These are phyloP conservation scores for Alternaria longipes DNA, from an alignment of 2,329 filamentous ascomycete species.

Conservation along the genomic window DNA sequence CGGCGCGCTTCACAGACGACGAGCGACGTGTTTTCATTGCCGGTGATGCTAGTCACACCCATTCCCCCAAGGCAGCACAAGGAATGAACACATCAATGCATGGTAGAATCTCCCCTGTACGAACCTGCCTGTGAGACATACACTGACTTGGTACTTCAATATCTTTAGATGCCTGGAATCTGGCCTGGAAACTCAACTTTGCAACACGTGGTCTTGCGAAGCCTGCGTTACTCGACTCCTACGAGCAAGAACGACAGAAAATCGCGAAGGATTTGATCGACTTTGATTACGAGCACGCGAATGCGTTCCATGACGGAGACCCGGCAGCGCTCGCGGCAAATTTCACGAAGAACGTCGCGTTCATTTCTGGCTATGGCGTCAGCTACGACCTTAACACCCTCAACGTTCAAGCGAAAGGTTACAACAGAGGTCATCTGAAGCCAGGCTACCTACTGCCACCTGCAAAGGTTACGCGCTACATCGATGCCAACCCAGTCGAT, in stretches of 20 bases:
- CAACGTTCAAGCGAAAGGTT: conserved; percentile 65
- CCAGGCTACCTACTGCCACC: conserved; percentile 66
- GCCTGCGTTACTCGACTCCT: conserved; percentile 50
- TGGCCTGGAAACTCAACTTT: conserved; percentile 57
- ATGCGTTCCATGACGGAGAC: conserved; percentile 68
- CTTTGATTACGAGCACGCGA: conserved; percentile 60
- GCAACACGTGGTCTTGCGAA: conserved; percentile 51
- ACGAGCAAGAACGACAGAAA: conserved; percentile 54
- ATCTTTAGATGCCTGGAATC: conserved; percentile 49
- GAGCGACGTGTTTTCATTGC: conserved; percentile 58
- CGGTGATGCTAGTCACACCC: conserved; percentile 58
- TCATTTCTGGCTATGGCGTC: conserved; percentile 77
- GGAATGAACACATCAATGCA: conserved; percentile 59
- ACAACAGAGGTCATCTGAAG: conserved; percentile 57
- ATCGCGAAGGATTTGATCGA: conserved; percentile 56
- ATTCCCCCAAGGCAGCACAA: conserved; percentile 55
- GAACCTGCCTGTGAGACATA: background rate
- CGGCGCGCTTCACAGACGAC: conserved; percentile 56
- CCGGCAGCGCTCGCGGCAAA: conserved; percentile 71
- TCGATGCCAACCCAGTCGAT: conserved; percentile 81
- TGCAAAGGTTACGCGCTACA: conserved; percentile 75
- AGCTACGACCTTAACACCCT: conserved; percentile 72
- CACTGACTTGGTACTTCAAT: background rate
- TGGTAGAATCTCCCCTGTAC: conserved; percentile 13
- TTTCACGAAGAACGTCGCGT: conserved; percentile 74